phyloP scores from a whole-genome alignment of 2,329 filamentous ascomycete species.

The Daldinia sp. region DNA sequence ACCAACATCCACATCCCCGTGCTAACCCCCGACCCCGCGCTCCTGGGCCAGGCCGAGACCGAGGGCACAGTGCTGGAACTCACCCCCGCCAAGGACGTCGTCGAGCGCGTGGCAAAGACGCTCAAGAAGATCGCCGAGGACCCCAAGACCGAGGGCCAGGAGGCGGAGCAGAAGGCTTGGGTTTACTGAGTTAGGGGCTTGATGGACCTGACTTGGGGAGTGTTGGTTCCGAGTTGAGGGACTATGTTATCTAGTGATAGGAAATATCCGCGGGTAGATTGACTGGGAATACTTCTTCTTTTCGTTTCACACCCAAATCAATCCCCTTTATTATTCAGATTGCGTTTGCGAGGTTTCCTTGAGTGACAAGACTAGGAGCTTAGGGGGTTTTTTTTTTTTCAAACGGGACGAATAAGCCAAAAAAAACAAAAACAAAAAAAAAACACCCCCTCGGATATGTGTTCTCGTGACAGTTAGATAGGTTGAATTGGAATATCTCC shows the following conservation, averaged over 20 bases:
- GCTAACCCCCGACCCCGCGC: slow-evolving; percentile 29
- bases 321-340: not conserved
- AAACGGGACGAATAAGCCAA: not conserved
- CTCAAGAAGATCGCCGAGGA: slow-evolving; percentile 37
- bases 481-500: not conserved
- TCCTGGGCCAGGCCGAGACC: no score
- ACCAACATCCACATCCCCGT: not conserved
- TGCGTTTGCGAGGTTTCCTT: not conserved
- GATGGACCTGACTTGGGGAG: no score
- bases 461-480: no score
- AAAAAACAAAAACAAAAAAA: no score
- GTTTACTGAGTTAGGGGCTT: slow-evolving; percentile 19
- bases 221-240: no score
- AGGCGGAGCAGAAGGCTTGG: slow-evolving; percentile 21
- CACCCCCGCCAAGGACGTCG: slow-evolving; percentile 20
- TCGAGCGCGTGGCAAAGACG: slow-evolving; percentile 33
- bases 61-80: slow-evolving; percentile 8
- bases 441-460: no score
- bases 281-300: not conserved
- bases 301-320: not conserved
- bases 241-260: no score
- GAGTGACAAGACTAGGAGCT: not conserved
- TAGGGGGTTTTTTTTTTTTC: no score
- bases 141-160: slow-evolving; percentile 35
- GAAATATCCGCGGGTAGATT: not conserved